Conservation (phyloP, 192 early-diverging fungal species). For the Entomortierella lignicola region DNA sequence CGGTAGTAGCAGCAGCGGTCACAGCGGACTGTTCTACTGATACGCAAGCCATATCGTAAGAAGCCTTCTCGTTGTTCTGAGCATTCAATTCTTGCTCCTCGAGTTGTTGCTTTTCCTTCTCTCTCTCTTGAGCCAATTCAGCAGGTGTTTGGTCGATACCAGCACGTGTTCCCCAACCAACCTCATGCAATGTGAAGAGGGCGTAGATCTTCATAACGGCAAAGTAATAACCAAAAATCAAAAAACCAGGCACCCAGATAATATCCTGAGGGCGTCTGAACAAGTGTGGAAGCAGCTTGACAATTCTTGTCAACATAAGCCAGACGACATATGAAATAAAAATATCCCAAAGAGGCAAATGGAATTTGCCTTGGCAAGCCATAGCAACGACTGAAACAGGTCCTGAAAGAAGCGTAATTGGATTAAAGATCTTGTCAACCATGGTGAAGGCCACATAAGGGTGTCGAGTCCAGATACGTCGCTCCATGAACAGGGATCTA, state of each 20-base stretch:
- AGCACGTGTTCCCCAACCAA: conserved; percentile 76
- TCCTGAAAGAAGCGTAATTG: conserved; percentile 73
- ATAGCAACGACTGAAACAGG: conserved; percentile 70
- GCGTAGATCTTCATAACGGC: conserved; percentile 78
- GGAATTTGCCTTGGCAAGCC: conserved; percentile 52
- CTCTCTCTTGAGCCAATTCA: conserved; percentile 56
- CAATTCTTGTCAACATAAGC: conserved; percentile 70
- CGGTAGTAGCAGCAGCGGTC: conserved; percentile 24
- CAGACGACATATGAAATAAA: conserved; percentile 68
- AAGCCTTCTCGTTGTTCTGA: conserved; percentile 12
- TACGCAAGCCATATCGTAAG: conserved; percentile 9
- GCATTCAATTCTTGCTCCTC: conserved; percentile 13
- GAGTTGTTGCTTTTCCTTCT: conserved; percentile 28
- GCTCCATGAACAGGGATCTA: conserved; percentile 71
- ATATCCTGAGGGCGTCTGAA: conserved; percentile 72
- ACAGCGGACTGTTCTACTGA: conserved; percentile 33
- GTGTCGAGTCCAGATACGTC: conserved; percentile 71
- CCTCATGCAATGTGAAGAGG: conserved; percentile 76
- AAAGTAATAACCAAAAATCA: conserved; percentile 80
- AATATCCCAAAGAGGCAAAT: conserved; percentile 72
- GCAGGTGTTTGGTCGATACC: conserved; percentile 61
- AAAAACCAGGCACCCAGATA: conserved; percentile 70
- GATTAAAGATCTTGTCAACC: conserved; percentile 83
- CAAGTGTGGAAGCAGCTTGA: conserved; percentile 77
- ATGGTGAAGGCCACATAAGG: conserved; percentile 81